phyloP scores from a whole-genome alignment of 1,139 yeast species.

The Yamadazyma conglobata region DNA sequence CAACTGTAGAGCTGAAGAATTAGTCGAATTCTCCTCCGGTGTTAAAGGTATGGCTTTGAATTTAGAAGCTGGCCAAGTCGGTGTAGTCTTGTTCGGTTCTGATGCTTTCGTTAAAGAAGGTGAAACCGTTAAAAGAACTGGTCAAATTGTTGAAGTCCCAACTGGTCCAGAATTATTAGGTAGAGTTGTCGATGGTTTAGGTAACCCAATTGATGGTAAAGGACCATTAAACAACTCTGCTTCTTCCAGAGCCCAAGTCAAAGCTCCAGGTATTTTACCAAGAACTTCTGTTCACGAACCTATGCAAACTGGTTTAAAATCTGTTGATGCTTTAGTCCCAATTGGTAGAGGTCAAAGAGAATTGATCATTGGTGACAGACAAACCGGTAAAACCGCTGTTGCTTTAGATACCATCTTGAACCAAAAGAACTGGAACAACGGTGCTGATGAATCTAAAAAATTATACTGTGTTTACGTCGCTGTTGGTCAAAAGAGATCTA shows the following conservation, averaged over 20 bases:
- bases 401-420: conserved; percentile 97
- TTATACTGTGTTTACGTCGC: conserved; percentile 99
- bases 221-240: conserved; percentile 92
- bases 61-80: conserved; percentile 99
- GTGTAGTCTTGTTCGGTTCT: conserved; percentile 99
- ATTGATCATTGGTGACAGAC: conserved; percentile 99
- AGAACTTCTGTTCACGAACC: conserved; percentile 98
- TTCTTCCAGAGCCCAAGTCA: conserved; percentile 93
- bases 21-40: conserved; percentile 99
- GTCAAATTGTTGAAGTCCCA: conserved; percentile 98
- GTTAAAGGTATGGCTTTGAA: conserved; percentile 99
- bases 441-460: conserved; percentile 93
- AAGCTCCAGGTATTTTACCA: conserved; percentile 99
- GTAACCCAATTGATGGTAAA: conserved; percentile 99
- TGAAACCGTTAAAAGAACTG: conserved; percentile 99
- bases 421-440: conserved; percentile 98
- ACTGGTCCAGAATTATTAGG: conserved; percentile 98
- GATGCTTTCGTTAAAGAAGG: conserved; percentile 99
- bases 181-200: conserved; percentile 99
- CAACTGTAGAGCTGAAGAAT: conserved; percentile 99
- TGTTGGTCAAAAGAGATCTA: conserved; percentile 99
- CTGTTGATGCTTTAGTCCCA: conserved; percentile 99
- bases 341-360: conserved; percentile 99
- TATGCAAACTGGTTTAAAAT: conserved; percentile 99
- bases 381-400: conserved; percentile 99